phyloP scores from a whole-genome alignment of 495 filamentous ascomycete species.

The Aspergillus kassunensis region DNA sequence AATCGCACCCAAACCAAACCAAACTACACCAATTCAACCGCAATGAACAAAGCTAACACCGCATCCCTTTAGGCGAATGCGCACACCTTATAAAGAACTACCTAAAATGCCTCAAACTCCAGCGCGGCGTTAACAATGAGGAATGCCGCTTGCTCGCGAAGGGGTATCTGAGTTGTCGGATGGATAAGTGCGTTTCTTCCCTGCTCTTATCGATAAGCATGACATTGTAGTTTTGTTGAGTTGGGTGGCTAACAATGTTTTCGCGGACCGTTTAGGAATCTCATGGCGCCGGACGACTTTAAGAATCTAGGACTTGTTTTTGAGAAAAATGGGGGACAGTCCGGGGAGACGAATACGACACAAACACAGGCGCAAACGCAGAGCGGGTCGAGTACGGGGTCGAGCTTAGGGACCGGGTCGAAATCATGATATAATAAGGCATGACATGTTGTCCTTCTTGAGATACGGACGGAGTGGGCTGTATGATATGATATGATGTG shows the following conservation, averaged over 20 bases:
- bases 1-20: not conserved
- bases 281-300: conserved; percentile 93
- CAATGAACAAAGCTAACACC: not conserved
- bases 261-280: conserved; percentile 54
- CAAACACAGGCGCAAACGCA: not conserved
- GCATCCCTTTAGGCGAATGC: conserved; percentile 82
- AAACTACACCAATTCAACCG: not conserved
- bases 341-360: conserved; percentile 6
- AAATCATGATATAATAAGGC: no score
- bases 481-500: not conserved
- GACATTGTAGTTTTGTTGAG: not conserved
- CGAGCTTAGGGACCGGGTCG: not conserved
- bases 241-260: not conserved
- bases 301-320: conserved; percentile 84
- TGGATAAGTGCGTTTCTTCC: conserved; percentile 74
- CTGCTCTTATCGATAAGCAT: not conserved
- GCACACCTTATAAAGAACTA: conserved; percentile 81
- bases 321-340: conserved; percentile 23
- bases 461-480: no score
- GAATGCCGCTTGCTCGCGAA: conserved; percentile 84
- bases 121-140: conserved; percentile 76
- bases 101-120: conserved; percentile 75
- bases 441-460: no score
- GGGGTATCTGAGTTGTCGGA: conserved; percentile 82
- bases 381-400: not conserved